Conservation (phyloP, 148 eudicot genomes). For the Spergularia marina region DNA sequence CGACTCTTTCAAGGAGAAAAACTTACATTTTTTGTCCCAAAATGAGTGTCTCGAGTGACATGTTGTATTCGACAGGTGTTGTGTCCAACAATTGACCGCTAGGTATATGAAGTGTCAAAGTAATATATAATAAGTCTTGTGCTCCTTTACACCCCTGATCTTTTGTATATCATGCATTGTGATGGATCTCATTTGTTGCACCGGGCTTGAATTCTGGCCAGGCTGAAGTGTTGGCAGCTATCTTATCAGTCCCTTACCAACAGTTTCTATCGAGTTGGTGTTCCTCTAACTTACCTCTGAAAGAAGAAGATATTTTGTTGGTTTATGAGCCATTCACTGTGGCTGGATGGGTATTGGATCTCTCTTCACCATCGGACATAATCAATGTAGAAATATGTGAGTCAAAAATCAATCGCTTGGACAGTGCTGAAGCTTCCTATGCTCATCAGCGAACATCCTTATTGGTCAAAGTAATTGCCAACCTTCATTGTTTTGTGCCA, state of each 20-base stretch:
- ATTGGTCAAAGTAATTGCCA: slow-evolving; percentile 91
- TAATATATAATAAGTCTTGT: background rate
- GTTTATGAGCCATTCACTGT: slow-evolving; percentile 67
- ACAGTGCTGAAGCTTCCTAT: slow-evolving; percentile 58
- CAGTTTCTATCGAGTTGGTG: slow-evolving; percentile 91
- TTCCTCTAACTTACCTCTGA: slow-evolving; percentile 65
- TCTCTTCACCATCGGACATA: slow-evolving; percentile 32
- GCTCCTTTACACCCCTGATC: background rate
- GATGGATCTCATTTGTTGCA: slow-evolving; percentile 12
- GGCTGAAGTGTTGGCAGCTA: slow-evolving; percentile 75
- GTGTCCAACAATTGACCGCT: background rate
- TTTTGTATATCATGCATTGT: background rate
- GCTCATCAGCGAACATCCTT: slow-evolving; percentile 87
- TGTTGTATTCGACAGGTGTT: background rate
- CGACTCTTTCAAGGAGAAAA: no score
- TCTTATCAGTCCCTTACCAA: slow-evolving; percentile 63
- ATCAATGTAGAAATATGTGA: slow-evolving; percentile 34
- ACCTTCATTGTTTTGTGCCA: slow-evolving; percentile 96
- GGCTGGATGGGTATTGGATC: slow-evolving; percentile 60
- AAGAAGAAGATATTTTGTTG: slow-evolving; percentile 75
- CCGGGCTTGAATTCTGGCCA: slow-evolving; percentile 32
- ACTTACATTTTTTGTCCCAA: no score
- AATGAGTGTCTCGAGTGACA: no score
- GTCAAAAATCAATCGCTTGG: slow-evolving; percentile 39
- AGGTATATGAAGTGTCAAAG: background rate